phyloP scores from a whole-genome alignment of 306 rosid species.

The Fagus sylvatica region DNA sequence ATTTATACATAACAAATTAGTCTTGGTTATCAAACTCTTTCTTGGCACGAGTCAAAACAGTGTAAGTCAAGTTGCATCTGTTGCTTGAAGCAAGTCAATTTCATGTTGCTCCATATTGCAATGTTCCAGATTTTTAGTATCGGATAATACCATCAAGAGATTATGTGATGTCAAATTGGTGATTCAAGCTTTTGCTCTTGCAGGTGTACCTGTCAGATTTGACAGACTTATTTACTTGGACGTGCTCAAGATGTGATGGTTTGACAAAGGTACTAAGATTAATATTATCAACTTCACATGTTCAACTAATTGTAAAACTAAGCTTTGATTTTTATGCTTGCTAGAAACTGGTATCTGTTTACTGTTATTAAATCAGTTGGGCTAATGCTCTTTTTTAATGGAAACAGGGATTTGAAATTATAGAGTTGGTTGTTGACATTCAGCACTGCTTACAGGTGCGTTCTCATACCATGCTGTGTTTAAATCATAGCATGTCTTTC shows the following conservation, averaged over 20 bases:
- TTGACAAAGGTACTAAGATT: slow-evolving; percentile 70
- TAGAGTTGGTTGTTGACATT: slow-evolving; percentile 88
- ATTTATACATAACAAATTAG: slow-evolving; percentile 6
- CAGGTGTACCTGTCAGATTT: slow-evolving; percentile 94
- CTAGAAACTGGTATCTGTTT: slow-evolving; percentile 16
- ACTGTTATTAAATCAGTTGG: slow-evolving; percentile 16
- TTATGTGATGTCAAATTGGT: slow-evolving; percentile 12
- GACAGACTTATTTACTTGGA: slow-evolving; percentile 87
- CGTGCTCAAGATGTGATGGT: slow-evolving; percentile 74
- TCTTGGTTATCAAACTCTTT: background rate
- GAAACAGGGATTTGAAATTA: slow-evolving; percentile 87
- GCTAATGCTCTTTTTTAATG: slow-evolving; percentile 33
- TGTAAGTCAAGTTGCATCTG: slow-evolving; percentile 17
- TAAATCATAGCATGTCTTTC: slow-evolving; percentile 2
- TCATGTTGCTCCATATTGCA: slow-evolving; percentile 2
- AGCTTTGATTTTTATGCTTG: slow-evolving; percentile 16
- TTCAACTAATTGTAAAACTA: slow-evolving; percentile 14
- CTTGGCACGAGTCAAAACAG: background rate
- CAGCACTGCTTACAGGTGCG: slow-evolving; percentile 95
- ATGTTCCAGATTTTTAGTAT: background rate
- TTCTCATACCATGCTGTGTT: slow-evolving; percentile 16
- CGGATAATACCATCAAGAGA: background rate
- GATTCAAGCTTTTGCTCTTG: slow-evolving; percentile 37
- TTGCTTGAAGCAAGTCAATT: slow-evolving; percentile 17
- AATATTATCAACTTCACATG: slow-evolving; percentile 15